These are phyloP conservation scores for Eimeria falciformis DNA, from an alignment of 169 alveolate species.

Conservation along the genomic window DNA sequence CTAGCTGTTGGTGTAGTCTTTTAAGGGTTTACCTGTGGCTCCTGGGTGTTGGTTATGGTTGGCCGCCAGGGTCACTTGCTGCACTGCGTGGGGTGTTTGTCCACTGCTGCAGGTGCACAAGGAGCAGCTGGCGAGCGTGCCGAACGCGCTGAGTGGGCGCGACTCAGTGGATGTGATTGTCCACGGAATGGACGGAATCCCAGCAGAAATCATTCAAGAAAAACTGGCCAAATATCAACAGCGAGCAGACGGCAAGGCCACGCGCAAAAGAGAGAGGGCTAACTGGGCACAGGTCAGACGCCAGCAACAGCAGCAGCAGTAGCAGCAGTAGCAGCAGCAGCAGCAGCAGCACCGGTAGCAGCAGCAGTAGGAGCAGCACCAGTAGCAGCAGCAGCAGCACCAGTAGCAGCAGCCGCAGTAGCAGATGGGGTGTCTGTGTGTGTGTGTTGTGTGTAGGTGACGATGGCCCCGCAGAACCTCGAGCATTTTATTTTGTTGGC, in stretches of 20 bases:
- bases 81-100: constrained; percentile 81
- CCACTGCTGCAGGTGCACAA: constrained; percentile 94
- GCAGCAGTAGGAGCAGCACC: too few species aligned
- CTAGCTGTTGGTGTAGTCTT: not conserved
- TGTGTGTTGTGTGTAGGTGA: constrained; percentile 45
- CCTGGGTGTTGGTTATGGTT: not conserved
- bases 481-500: constrained; percentile 53
- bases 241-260: constrained; percentile 84
- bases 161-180: constrained; percentile 94
- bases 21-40: not conserved
- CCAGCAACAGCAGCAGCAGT: not conserved
- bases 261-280: constrained; percentile 86
- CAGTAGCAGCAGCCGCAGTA: too few species aligned
- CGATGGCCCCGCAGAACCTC: constrained; percentile 54
- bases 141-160: constrained; percentile 97
- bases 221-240: constrained; percentile 83
- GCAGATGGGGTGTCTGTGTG: not conserved
- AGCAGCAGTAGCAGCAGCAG: not conserved
- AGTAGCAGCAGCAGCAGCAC: too few species aligned
- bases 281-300: constrained; percentile 87
- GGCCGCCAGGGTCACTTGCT: not conserved
- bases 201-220: constrained; percentile 91
- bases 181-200: constrained; percentile 99
- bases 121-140: constrained; percentile 92
- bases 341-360: too few species aligned